These are phyloP conservation scores for Zymoseptoria pseudotritici DNA, from an alignment of 2,329 filamentous ascomycete species.

Conservation along the genomic window DNA sequence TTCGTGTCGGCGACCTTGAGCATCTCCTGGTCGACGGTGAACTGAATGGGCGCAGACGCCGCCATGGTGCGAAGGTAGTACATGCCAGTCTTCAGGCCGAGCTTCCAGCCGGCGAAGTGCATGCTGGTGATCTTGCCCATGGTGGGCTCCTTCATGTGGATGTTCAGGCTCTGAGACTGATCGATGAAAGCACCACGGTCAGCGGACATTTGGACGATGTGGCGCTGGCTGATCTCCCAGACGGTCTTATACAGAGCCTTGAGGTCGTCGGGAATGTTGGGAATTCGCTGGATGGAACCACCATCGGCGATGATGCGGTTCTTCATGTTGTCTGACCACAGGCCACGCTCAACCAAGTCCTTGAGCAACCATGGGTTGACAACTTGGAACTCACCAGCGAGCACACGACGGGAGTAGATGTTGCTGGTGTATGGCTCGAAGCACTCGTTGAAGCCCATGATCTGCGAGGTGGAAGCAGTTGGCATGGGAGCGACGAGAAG, in stretches of 20 bases:
- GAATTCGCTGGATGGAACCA: constrained; percentile 92
- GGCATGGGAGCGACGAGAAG: constrained; percentile 95
- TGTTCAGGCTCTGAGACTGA: constrained; percentile 98
- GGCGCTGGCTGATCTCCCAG: constrained; percentile 96
- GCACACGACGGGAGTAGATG: constrained; percentile 96
- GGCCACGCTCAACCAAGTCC: constrained; percentile 92
- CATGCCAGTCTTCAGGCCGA: constrained; percentile 99
- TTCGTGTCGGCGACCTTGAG: constrained; percentile 81
- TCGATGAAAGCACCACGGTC: constrained; percentile 98
- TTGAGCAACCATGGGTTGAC: constrained; percentile 98
- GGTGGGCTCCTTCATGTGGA: constrained; percentile 97
- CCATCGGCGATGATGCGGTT: constrained; percentile 98
- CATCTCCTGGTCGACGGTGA: constrained; percentile 95
- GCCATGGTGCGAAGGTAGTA: constrained; percentile 99
- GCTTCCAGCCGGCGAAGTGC: constrained; percentile 99
- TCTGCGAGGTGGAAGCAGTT: constrained; percentile 93
- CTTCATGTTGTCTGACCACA: constrained; percentile 99
- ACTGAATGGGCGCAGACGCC: constrained; percentile 93
- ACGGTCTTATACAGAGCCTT: constrained; percentile 99
- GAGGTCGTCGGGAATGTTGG: constrained; percentile 91
- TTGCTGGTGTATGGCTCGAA: constrained; percentile 99
- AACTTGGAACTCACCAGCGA: constrained; percentile 98
- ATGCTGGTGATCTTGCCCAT: constrained; percentile 99
- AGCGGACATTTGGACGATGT: constrained; percentile 93
- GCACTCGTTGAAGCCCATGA: constrained; percentile 98